A percentile compares a stretch with the other conserved stretches of the same genome.
Conservation (phyloP, 306 rosid species). For the Begonia loranthoides region DNA sequence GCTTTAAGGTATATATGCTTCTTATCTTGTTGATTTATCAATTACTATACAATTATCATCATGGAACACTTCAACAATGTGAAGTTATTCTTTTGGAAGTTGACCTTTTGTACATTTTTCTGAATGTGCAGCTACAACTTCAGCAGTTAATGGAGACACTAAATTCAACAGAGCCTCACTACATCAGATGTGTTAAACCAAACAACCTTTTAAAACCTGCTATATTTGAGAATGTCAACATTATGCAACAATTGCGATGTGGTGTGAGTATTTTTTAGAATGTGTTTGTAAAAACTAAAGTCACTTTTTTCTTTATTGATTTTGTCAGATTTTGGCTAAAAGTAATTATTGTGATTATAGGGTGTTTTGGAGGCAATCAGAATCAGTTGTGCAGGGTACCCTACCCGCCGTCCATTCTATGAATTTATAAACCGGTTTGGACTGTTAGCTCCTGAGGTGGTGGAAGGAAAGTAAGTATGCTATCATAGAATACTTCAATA, state of each 20-base stretch:
- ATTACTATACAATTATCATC: neutral
- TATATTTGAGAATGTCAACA: conserved; percentile 79
- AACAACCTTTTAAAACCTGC: conserved; percentile 96
- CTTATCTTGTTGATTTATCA: neutral
- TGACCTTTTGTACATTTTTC: conserved; percentile 4
- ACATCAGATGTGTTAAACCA: conserved; percentile 97
- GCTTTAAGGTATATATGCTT: conserved; percentile 62
- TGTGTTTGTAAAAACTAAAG: too few relatives aligned
- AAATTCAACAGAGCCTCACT: conserved; percentile 93
- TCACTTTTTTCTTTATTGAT: conserved; percentile 14
- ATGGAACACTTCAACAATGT: too few relatives aligned
- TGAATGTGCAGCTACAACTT: conserved; percentile 77
- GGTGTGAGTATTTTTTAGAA: conserved; percentile 64
- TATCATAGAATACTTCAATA: conserved; percentile 9
- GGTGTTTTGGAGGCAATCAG: conserved; percentile 99
- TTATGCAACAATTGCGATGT: conserved; percentile 99
- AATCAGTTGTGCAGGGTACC: conserved; percentile 98
- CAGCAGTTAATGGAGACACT: conserved; percentile 83
- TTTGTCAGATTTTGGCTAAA: conserved; percentile 8
- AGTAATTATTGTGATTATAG: conserved; percentile 31
- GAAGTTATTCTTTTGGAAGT: too few relatives aligned
- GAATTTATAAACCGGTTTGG: conserved; percentile 79
- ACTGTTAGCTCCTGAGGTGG: conserved; percentile 69
- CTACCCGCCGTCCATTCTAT: conserved; percentile 85
- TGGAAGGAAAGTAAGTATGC: conserved; percentile 58